Percentiles rank a stretch among this genome's conserved stretches.
phyloP scores from a whole-genome alignment of 2,329 filamentous ascomycete genomes.

The Gnomoniopsis smithogilvyi region DNA sequence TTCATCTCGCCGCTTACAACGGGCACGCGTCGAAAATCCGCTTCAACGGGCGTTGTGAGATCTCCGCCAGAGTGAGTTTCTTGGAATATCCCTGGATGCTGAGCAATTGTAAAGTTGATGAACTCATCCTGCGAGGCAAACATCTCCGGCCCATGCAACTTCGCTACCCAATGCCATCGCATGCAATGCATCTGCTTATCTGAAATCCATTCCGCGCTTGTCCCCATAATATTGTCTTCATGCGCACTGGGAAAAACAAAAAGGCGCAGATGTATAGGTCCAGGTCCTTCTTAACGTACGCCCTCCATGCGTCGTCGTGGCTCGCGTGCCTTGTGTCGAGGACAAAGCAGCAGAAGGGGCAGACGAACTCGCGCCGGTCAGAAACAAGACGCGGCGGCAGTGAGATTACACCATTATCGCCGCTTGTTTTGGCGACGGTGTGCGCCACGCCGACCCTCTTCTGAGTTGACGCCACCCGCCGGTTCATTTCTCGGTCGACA shows the following conservation, averaged over 20 bases:
- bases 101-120: not conserved
- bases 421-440: not conserved
- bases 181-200: not conserved
- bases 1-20: not conserved
- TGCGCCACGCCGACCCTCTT: not conserved
- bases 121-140: not conserved
- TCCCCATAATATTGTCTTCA: not conserved
- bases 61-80: not conserved
- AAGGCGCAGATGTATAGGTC: not conserved
- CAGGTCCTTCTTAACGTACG: not conserved
- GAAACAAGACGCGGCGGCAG: not conserved
- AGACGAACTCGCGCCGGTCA: not conserved
- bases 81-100: not conserved
- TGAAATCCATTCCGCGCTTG: not conserved
- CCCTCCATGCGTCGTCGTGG: not conserved
- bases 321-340: not conserved
- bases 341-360: not conserved
- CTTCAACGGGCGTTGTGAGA: not conserved
- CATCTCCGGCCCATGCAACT: not conserved
- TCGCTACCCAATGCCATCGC: not conserved
- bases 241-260: not conserved
- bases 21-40: not conserved
- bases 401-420: not conserved
- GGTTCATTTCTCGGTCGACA: not conserved
- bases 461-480: not conserved